Conservation (phyloP, 176 grass and related monocot genomes). For the Pontederia paniculata region DNA sequence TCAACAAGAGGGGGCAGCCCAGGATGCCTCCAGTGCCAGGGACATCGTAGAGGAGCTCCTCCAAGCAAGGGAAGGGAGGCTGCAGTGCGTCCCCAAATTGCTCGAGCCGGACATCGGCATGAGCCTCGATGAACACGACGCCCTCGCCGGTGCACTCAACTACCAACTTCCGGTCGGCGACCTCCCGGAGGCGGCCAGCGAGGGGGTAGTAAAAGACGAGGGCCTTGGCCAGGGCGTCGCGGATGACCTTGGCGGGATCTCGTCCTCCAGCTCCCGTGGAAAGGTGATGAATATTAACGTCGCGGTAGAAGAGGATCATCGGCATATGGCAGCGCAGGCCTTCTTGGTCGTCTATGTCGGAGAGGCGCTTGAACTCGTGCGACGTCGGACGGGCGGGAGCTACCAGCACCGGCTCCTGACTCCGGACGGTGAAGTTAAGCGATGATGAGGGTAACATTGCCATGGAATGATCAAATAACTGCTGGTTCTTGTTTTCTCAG, state of each 20-base stretch:
- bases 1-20: slow-evolving; percentile 5
- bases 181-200: no score
- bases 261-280: neutral
- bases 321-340: slow-evolving; percentile 15
- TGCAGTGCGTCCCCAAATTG: no score
- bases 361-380: slow-evolving; percentile 2
- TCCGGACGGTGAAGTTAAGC: slow-evolving; percentile 3
- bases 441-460: neutral
- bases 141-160: no score
- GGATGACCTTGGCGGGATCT: slow-evolving; percentile 32
- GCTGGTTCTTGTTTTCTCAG: no score
- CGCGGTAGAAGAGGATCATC: slow-evolving; percentile 7
- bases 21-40: neutral
- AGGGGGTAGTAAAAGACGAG: no score
- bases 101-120: slow-evolving; percentile 46
- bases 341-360: slow-evolving; percentile 13
- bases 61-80: slow-evolving; percentile 13
- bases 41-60: slow-evolving; percentile 9
- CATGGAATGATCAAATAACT: no score
- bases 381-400: neutral
- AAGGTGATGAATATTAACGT: no score
- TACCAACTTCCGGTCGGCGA: no score
- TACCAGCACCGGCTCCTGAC: slow-evolving; percentile 6
- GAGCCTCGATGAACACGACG: slow-evolving; percentile 64
- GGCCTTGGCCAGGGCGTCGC: no score